phyloP scores from a whole-genome alignment of 495 filamentous ascomycete genomes.

The Aspergillus heteromorphus region DNA sequence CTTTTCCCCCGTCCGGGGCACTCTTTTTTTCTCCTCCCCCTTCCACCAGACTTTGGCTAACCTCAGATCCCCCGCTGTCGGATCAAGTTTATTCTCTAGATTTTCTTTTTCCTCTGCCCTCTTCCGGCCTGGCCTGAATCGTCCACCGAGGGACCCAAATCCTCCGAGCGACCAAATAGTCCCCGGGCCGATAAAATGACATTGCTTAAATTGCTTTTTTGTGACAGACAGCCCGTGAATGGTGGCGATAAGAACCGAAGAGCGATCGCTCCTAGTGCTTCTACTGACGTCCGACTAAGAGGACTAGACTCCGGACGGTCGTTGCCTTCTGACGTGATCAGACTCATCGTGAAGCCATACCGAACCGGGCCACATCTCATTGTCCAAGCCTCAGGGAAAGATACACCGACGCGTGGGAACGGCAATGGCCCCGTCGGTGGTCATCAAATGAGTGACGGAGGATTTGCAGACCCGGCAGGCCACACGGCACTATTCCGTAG shows the following conservation, averaged over 20 bases:
- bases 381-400: neutral
- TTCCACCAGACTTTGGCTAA: neutral
- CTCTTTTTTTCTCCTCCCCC: constrained; percentile 6
- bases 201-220: neutral
- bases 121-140: neutral
- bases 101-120: constrained; percentile 4
- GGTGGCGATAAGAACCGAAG: neutral
- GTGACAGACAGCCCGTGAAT: neutral
- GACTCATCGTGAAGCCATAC: neutral
- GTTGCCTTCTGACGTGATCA: neutral
- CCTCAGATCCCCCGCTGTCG: neutral
- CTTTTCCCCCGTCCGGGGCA: constrained; percentile 4
- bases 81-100: constrained; percentile 4
- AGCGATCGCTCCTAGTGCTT: neutral
- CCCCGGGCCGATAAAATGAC: neutral
- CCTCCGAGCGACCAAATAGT: constrained; percentile 1
- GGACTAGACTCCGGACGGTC: neutral
- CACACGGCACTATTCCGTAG: constrained; percentile 5
- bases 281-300: neutral
- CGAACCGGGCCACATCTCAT: neutral
- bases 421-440: neutral
- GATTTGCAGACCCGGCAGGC: neutral
- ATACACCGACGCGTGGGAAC: neutral
- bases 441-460: constrained; percentile 1
- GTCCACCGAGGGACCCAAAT: neutral